Evolutionary conservation across 1,139 yeast species (phyloP).

Genomic region (Spencermartinsiella ligniputridi): DNA sequence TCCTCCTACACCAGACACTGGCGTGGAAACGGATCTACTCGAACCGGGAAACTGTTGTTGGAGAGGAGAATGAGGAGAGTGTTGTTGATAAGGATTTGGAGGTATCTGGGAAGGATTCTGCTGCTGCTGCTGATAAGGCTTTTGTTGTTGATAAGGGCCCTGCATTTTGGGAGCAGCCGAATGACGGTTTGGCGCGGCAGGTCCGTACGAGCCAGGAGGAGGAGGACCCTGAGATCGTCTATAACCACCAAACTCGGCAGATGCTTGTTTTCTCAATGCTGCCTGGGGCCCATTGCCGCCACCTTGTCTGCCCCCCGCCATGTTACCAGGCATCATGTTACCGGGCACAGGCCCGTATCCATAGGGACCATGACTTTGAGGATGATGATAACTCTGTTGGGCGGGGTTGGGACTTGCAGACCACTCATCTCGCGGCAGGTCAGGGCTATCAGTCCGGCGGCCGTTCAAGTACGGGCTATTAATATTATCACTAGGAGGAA

Average conservation of each 20-base stretch:
- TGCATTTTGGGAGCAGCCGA: slow-evolving; percentile 4
- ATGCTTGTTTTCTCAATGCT: background rate
- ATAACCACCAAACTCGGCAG: background rate
- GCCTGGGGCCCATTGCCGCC: background rate
- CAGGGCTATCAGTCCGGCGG: background rate
- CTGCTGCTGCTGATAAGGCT: too few species aligned
- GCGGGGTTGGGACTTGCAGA: background rate
- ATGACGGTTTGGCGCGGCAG: slow-evolving; percentile 27
- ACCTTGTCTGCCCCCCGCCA: background rate
- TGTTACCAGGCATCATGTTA: background rate
- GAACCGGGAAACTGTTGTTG: background rate
- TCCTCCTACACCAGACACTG: slow-evolving; percentile 23
- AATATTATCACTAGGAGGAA: too few species aligned
- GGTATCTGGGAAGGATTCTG: too few species aligned
- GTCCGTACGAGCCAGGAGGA: slow-evolving; percentile 20
- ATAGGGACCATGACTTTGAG: background rate
- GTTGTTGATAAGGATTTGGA: background rate
- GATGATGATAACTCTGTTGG: background rate
- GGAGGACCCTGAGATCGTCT: background rate
- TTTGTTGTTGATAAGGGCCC: background rate
- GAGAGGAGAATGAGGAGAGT: background rate
- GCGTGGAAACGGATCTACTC: slow-evolving; percentile 13
- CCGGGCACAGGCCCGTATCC: background rate
- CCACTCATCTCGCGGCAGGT: background rate
- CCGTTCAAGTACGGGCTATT: slow-evolving; percentile 6